Percentiles rank a stretch among this genome's conserved stretches.
phyloP scores from a whole-genome alignment of 2,329 filamentous ascomycete species.

The Talaromyces sp. region DNA sequence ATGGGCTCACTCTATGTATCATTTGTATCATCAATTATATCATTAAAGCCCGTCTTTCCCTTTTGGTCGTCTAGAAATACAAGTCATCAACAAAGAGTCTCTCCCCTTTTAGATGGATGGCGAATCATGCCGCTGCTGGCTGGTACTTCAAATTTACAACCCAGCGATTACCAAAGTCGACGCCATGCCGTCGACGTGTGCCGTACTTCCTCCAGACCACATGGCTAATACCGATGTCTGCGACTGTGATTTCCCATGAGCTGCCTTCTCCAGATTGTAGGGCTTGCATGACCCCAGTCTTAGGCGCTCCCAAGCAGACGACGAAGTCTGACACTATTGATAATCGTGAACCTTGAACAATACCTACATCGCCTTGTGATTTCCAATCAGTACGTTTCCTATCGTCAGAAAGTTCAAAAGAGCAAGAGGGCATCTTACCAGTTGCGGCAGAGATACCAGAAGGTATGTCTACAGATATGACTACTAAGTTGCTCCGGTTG shows the following conservation, averaged over 20 bases:
- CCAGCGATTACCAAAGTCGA: conserved; percentile 88
- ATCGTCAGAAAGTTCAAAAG: neutral
- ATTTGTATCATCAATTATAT: neutral
- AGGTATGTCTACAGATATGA: conserved; percentile 85
- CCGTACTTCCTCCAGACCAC: conserved; percentile 82
- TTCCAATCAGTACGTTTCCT: neutral
- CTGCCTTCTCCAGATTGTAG: conserved; percentile 59
- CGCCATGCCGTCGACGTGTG: conserved; percentile 73
- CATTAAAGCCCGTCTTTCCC: neutral
- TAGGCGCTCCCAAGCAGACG: conserved; percentile 80
- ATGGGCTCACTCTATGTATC: neutral
- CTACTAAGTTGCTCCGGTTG: conserved; percentile 78
- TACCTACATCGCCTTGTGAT: conserved; percentile 48
- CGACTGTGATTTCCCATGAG: conserved; percentile 74
- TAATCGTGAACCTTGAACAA: conserved; percentile 70
- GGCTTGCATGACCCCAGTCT: conserved; percentile 76
- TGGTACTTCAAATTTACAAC: conserved; percentile 64
- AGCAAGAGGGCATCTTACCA: conserved; percentile 47
- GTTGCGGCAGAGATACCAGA: conserved; percentile 80
- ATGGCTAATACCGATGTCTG: conserved; percentile 80
- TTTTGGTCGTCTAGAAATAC: conserved; percentile 1
- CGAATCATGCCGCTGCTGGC: conserved; percentile 25
- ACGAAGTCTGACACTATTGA: conserved; percentile 80
- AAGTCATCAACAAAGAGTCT: neutral
- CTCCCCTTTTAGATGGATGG: neutral